These are phyloP conservation scores for Phaeosphaeriaceae sp. DNA, from an alignment of 2,329 filamentous ascomycete genomes.

Conservation along the genomic window DNA sequence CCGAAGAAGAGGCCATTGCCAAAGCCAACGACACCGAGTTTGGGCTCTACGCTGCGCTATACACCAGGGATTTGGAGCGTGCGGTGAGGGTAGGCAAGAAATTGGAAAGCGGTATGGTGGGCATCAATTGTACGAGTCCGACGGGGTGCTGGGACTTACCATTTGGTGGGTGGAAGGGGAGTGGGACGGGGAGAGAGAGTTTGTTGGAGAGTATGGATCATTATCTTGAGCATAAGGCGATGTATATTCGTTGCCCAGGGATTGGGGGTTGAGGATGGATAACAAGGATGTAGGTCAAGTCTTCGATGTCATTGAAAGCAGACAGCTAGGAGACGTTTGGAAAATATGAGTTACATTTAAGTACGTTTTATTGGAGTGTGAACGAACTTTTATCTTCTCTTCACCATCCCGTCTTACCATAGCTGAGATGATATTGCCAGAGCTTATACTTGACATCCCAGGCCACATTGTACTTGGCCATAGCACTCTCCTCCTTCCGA, in stretches of 20 bases:
- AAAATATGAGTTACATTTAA: no score
- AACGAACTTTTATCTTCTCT: no score
- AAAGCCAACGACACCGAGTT: constrained; percentile 49
- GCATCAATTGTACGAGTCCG: constrained; percentile 45
- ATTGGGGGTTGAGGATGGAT: constrained; percentile 10
- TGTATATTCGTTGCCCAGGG: constrained; percentile 24
- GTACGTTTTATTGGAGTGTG: no score
- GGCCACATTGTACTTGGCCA: constrained; percentile 30
- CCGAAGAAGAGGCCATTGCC: constrained; percentile 43
- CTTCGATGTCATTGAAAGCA: no score
- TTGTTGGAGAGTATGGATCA: constrained; percentile 37
- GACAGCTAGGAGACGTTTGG: no score
- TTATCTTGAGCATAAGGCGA: constrained; percentile 32
- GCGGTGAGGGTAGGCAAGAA: constrained; percentile 46
- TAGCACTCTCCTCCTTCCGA: constrained; percentile 32
- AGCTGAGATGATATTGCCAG: constrained; percentile 19
- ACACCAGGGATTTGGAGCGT: constrained; percentile 39
- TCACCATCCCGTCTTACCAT: constrained; percentile 15
- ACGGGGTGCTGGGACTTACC: constrained; percentile 31
- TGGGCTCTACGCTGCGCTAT: constrained; percentile 47
- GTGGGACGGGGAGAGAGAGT: constrained; percentile 34
- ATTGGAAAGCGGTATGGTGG: constrained; percentile 46
- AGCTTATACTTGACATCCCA: constrained; percentile 26
- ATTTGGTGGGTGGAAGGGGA: constrained; percentile 37
- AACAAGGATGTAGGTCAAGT: background rate